phyloP scores from a whole-genome alignment of 306 rosid species.

The Malus sylvestris region DNA sequence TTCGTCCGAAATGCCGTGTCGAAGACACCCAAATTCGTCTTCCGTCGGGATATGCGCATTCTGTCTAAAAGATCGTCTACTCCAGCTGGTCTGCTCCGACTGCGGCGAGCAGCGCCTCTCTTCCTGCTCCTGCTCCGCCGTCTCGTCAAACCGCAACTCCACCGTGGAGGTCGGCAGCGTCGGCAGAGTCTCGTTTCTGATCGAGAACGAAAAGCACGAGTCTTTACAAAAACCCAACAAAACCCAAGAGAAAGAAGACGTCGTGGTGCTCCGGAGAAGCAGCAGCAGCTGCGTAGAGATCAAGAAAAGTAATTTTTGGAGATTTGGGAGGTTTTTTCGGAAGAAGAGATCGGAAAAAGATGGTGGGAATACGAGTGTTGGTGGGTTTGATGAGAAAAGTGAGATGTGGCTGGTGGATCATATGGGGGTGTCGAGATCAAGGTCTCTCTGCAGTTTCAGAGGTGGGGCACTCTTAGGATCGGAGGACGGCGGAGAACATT shows the following conservation, averaged over 20 bases:
- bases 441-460: constrained; percentile 88
- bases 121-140: constrained; percentile 94
- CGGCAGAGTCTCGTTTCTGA: constrained; percentile 80
- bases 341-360: constrained; percentile 57
- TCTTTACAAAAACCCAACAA: constrained; percentile 21
- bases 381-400: constrained; percentile 63
- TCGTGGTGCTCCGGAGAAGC: constrained; percentile 50
- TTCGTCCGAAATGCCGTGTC: constrained; percentile 63
- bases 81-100: constrained; percentile 80
- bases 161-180: constrained; percentile 83
- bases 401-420: constrained; percentile 57
- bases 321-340: constrained; percentile 60
- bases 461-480: constrained; percentile 63
- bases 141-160: constrained; percentile 79
- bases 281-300: constrained; percentile 72
- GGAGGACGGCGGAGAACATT: constrained; percentile 69
- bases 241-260: constrained; percentile 43
- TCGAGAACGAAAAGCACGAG: constrained; percentile 71
- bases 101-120: constrained; percentile 99
- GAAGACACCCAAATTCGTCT: constrained; percentile 75
- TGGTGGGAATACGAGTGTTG: constrained; percentile 57
- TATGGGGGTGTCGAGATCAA: constrained; percentile 76
- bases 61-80: constrained; percentile 80
- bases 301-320: constrained; percentile 63
- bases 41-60: constrained; percentile 80